Conservation (phyloP, 768 basidiomycete genomes). For the Tubosaeta sp. region DNA sequence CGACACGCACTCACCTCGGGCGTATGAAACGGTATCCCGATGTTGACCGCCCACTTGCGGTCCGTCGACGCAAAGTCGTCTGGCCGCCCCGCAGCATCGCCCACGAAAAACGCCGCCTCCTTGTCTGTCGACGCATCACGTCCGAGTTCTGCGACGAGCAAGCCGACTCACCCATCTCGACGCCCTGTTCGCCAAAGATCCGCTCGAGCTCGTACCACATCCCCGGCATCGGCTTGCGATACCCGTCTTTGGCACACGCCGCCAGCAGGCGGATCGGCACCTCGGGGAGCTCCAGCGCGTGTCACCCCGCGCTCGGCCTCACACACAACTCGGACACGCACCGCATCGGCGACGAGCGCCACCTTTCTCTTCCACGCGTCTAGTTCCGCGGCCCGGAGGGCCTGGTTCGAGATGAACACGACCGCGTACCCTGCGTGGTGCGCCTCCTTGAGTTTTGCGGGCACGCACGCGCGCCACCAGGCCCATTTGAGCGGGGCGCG, state of each 20-base stretch:
- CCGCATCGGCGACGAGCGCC: constrained; percentile 57
- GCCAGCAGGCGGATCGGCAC: constrained; percentile 79
- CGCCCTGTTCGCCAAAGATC: constrained; percentile 52
- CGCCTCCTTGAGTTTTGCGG: constrained; percentile 55
- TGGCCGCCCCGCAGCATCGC: constrained; percentile 83
- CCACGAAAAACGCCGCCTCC: constrained; percentile 68
- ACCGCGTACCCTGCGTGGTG: constrained; percentile 65
- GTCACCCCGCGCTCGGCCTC: too few species aligned
- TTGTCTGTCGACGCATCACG: constrained; percentile 48
- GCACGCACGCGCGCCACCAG: constrained; percentile 72
- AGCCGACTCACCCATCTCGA: constrained; percentile 56
- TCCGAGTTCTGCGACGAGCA: background rate
- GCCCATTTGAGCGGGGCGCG: constrained; percentile 36
- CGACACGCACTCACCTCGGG: constrained; percentile 59
- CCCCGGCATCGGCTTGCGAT: constrained; percentile 83
- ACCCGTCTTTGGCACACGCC: constrained; percentile 68
- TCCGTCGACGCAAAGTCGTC: constrained; percentile 80
- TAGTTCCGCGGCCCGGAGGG: constrained; percentile 42
- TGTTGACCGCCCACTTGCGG: constrained; percentile 79
- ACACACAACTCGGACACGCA: too few species aligned
- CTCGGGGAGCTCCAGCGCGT: constrained; percentile 49
- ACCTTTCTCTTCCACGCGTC: constrained; percentile 78
- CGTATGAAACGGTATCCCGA: constrained; percentile 70
- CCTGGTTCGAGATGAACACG: constrained; percentile 82
- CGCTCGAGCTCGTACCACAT: constrained; percentile 76